Evolutionary conservation across 1,284 basidiomycete species (phyloP), one percentile per base, ranked within the genome.

Genomic region (Pascua sp.): DNA sequence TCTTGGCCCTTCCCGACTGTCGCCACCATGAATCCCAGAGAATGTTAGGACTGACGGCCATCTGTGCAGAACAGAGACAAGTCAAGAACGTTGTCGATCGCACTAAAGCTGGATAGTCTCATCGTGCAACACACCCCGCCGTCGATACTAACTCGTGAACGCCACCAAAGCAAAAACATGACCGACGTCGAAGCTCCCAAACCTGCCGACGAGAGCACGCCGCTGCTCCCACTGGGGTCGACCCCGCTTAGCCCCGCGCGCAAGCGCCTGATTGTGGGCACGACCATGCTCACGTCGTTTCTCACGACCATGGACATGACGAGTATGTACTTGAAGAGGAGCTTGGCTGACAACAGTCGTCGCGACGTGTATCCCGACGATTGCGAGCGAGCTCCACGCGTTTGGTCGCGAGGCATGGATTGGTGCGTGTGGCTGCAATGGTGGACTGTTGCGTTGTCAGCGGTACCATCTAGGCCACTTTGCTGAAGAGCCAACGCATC

Each of bases 291-390:
- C 16, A 60, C 67, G 4, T 55, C 56, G 11, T 69, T 69, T 47
- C 58, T 69, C 10, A 53, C 57, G 0, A 60, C 61, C 4, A 47
- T 69, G 13, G 67, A 69, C 40, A 44, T 67, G 18, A 69, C 67
- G 13, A 63, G 67, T 69, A 46, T 47, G 64, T 56, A 2, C 8
- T 15, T 4, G 12, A 8, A 13, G 24, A 32, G 24, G 24, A 8
- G 11, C 9, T 9, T 5, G 11, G 13, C 42, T 47, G 32, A 48
- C 44, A 7, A 4, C 48, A 69, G 65, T 69, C 42, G 66, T 69
- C 15, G 64, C 67, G 9, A 69, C 67, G 11, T 67, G 66, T 45
- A 60, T 69, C 17, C 60, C 66, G 1, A 67, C 66, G 0, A 69
- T 69, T 40, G 58, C 66, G 15, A 65, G 63, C 11, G 66, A 66